phyloP scores from a whole-genome alignment of 352 stramenopile genomes.

The Pythium graminicola region DNA sequence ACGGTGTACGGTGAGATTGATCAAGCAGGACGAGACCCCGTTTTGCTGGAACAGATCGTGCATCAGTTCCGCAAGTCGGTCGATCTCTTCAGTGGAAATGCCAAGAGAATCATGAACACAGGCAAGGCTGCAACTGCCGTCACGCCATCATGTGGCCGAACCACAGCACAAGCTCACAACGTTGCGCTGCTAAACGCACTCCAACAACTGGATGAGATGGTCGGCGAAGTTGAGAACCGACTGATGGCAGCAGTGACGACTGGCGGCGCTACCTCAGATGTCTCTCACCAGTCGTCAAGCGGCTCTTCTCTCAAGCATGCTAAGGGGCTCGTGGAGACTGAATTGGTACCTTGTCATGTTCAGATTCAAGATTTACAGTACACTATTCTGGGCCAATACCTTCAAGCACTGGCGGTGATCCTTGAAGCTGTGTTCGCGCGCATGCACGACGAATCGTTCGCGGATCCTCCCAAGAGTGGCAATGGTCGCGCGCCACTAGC shows the following conservation, averaged over 20 bases:
- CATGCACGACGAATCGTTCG: slow-evolving; percentile 85
- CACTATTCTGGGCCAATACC: slow-evolving; percentile 59
- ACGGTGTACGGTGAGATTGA: slow-evolving; percentile 71
- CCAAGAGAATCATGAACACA: slow-evolving; percentile 69
- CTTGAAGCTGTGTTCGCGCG: slow-evolving; percentile 62
- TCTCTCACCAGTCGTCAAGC: not conserved
- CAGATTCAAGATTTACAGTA: slow-evolving; percentile 52
- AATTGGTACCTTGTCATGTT: slow-evolving; percentile 39
- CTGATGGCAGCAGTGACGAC: slow-evolving; percentile 22
- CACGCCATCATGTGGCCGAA: slow-evolving; percentile 46
- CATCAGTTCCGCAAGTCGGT: slow-evolving; percentile 59
- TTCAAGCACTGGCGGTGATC: slow-evolving; percentile 50
- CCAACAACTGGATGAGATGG: slow-evolving; percentile 52
- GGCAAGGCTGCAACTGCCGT: slow-evolving; percentile 42
- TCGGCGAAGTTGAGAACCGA: slow-evolving; percentile 48
- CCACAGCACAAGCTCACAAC: slow-evolving; percentile 71
- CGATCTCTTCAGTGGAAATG: slow-evolving; percentile 58
- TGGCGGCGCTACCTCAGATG: not conserved
- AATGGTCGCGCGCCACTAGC: not conserved
- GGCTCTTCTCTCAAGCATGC: slow-evolving; percentile 35
- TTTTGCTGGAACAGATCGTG: slow-evolving; percentile 49
- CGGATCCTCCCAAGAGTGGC: slow-evolving; percentile 25
- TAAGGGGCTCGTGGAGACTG: slow-evolving; percentile 30
- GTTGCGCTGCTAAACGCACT: slow-evolving; percentile 63
- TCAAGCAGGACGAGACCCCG: slow-evolving; percentile 45